Evolutionary conservation across 208 protist genomes (phyloP).

Genomic region (Crithidia brevicula): DNA sequence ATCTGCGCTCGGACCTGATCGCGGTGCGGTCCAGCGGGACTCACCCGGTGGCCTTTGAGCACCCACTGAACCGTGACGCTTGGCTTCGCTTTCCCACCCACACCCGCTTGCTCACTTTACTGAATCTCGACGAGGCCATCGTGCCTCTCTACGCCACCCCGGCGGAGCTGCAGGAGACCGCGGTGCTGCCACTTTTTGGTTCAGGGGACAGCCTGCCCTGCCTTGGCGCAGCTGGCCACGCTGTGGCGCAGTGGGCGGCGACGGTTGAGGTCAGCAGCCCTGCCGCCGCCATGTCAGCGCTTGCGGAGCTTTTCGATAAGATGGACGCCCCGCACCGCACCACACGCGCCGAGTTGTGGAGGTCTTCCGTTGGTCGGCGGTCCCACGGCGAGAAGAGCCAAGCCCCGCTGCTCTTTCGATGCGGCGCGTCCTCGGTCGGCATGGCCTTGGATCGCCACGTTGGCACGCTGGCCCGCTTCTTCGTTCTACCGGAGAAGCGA

Average conservation of each 20-base stretch:
- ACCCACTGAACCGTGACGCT: slow-evolving; percentile 35
- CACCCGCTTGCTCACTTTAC: slow-evolving; percentile 54
- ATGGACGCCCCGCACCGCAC: slow-evolving; percentile 46
- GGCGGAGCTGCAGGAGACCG: slow-evolving; percentile 37
- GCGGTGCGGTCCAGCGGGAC: slow-evolving; percentile 35
- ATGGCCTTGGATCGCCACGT: slow-evolving; percentile 18
- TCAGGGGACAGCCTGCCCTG: slow-evolving; percentile 44
- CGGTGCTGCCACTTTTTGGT: slow-evolving; percentile 58
- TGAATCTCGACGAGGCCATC: slow-evolving; percentile 63
- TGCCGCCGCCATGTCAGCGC: slow-evolving; percentile 33
- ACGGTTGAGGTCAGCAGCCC: slow-evolving; percentile 47
- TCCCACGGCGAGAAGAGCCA: neutral
- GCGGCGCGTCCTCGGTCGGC: slow-evolving; percentile 17
- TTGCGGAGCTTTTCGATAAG: slow-evolving; percentile 60
- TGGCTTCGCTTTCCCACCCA: slow-evolving; percentile 71
- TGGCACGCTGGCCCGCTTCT: slow-evolving; percentile 42
- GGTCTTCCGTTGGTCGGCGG: neutral
- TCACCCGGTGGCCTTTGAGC: slow-evolving; percentile 63
- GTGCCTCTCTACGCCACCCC: slow-evolving; percentile 62
- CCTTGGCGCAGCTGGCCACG: slow-evolving; percentile 42
- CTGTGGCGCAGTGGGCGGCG: slow-evolving; percentile 56
- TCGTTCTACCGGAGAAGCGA: slow-evolving; percentile 26
- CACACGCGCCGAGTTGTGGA: slow-evolving; percentile 32
- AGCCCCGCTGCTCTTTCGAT: slow-evolving; percentile 31
- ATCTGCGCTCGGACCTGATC: slow-evolving; percentile 62